Conservation (phyloP, 345 rosid species). For the Lumnitzera racemosa region DNA sequence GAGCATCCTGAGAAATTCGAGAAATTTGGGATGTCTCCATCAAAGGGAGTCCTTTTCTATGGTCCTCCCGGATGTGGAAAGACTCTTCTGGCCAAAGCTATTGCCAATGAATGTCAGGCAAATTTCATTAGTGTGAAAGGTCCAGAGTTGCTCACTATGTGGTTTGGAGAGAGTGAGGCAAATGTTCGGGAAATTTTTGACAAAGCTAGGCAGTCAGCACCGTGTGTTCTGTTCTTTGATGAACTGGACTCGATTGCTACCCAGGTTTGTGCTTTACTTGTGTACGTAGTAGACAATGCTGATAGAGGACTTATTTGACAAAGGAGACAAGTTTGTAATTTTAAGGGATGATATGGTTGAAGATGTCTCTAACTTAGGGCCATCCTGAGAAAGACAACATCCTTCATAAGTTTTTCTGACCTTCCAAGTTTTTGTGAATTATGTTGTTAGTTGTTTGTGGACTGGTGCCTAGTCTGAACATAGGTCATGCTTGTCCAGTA, state of each 20-base stretch:
- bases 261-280: conserved; percentile 37
- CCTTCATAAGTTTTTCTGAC: too few relatives aligned
- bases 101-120: conserved; percentile 95
- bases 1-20: conserved; percentile 98
- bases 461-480: too few relatives aligned
- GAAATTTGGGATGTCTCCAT: conserved; percentile 96
- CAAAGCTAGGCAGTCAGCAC: conserved; percentile 94
- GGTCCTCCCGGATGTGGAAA: conserved; percentile 99
- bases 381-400: too few relatives aligned
- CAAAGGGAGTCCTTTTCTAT: conserved; percentile 92
- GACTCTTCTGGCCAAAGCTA: conserved; percentile 96
- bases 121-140: conserved; percentile 95
- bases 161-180: conserved; percentile 98
- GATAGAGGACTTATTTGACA: too few relatives aligned
- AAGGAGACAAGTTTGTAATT: too few relatives aligned
- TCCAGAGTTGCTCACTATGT: conserved; percentile 94
- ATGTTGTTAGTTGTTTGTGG: too few relatives aligned
- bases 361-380: too few relatives aligned
- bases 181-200: conserved; percentile 94
- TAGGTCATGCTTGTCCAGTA: background rate
- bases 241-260: conserved; percentile 97
- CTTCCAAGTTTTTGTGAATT: too few relatives aligned
- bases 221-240: conserved; percentile 89
- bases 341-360: background rate
- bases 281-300: too few relatives aligned